phyloP scores from a whole-genome alignment of 2,329 filamentous ascomycete genomes.

The Paracoccidioides brasiliensis region DNA sequence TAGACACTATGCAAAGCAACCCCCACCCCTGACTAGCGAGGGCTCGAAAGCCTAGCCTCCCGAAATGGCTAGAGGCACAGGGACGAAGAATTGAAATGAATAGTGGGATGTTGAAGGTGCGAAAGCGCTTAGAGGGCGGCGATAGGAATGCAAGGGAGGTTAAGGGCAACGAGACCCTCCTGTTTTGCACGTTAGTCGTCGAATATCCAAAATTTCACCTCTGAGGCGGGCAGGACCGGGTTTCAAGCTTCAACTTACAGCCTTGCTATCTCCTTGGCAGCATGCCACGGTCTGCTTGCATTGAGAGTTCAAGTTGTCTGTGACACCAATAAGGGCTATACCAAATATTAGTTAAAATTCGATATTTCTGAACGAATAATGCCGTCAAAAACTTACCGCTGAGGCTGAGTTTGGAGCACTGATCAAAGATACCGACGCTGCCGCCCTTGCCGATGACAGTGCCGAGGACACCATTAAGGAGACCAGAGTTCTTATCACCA shows the following conservation, averaged over 20 bases:
- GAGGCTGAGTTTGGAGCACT: constrained; percentile 29
- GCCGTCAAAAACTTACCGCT: constrained; percentile 15
- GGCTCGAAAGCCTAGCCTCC: not conserved
- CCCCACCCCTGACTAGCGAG: not conserved
- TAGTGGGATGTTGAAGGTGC: not conserved
- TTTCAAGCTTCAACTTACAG: constrained; percentile 6
- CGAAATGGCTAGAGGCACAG: not conserved
- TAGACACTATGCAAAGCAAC: not conserved
- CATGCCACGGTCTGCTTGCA: constrained; percentile 11
- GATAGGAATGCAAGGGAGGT: constrained; percentile 27
- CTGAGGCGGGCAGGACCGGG: not conserved
- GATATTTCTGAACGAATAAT: not conserved
- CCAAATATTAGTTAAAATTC: constrained; percentile 4
- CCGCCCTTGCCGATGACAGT: constrained; percentile 23
- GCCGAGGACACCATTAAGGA: constrained; percentile 22
- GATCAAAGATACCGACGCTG: constrained; percentile 28
- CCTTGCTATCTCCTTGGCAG: constrained; percentile 8
- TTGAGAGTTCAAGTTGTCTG: constrained; percentile 9
- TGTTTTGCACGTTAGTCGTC: constrained; percentile 9
- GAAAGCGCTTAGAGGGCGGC: constrained; percentile 24
- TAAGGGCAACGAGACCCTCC: constrained; percentile 24
- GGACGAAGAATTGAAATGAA: not conserved
- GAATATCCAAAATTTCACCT: not conserved
- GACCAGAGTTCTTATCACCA: constrained; percentile 23
- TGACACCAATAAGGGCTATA: constrained; percentile 19